Base-by-base conservation (phyloP, 768 basidiomycete species). In the Psilocybe subaeruginosa region DNA sequence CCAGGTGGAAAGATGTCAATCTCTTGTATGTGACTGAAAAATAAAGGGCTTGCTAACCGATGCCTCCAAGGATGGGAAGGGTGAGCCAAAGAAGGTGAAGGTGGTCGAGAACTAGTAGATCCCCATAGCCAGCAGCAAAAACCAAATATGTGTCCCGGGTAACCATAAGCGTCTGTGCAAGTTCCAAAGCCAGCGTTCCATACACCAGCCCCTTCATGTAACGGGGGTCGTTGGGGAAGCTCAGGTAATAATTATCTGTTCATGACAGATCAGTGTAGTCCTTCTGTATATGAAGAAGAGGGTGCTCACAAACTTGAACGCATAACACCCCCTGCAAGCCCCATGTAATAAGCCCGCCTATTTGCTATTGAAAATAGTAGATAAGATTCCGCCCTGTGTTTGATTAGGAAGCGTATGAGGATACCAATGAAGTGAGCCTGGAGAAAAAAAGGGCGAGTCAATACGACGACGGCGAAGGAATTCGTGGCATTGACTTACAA, bases 251-350 rank as follows among this genome's bases (percentile, higher is more conserved):
- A 39, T 70, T 70, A 43, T 75, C 76, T 77, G 23, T 5, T 29
- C 43, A 23, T 14, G 23, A 16, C 3, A 14, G 8, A 19, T 41
- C 19, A n/a, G 41, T 12, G 35, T 41, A 11, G 27, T 49, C 31
- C 56, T 14, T 14, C 48, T 8, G 19, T 6, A 1, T 12, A 29
- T n/a, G 3, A 16, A 17, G 16, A 31, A 12, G 30, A 8, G 12
- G 17, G 4, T 41, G 54, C 74, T 62, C n/a, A 76, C 74, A 76
- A 19, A 72, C 70, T 74, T 76, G 74, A 16, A 73, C 71, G 17
- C 67, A 57, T 49, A 76, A 58, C 33, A 74, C 59, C 9, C 73
- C 73, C 63, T 71, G 73, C 6, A 74, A 58, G n/a, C 69, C 71
- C 64, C 70, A 70, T 30, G 69, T 71, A 17, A 72, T 46, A n/a